phyloP scores from a whole-genome alignment of 176 grass and related monocot species.

The Oryza meridionalis region DNA sequence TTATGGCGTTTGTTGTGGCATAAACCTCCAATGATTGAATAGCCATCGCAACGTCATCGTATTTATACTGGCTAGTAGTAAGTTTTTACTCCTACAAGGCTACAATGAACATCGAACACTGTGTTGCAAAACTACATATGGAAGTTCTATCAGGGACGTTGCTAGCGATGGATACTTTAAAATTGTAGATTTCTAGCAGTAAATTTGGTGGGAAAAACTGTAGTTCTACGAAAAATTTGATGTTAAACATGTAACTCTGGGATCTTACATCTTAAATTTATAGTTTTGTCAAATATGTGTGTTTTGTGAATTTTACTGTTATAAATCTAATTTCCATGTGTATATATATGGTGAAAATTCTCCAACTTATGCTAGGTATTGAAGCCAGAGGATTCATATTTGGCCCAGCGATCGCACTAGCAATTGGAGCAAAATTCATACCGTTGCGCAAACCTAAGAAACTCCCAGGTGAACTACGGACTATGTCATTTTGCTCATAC shows the following conservation, averaged over 20 bases:
- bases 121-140: neutral
- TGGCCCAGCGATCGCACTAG: slow-evolving; percentile 81
- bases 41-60: neutral
- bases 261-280: neutral
- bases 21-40: neutral
- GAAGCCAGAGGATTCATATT: slow-evolving; percentile 97
- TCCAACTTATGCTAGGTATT: slow-evolving; percentile 56
- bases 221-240: neutral
- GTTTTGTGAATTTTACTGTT: neutral
- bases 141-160: neutral
- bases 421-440: slow-evolving; percentile 88
- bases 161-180: neutral
- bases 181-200: neutral
- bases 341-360: neutral
- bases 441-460: slow-evolving; percentile 93
- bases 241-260: neutral
- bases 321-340: neutral
- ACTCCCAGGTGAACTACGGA: slow-evolving; percentile 62
- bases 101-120: neutral
- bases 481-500: neutral
- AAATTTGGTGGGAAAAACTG: neutral
- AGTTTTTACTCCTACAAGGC: neutral
- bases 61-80: neutral
- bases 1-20: neutral
- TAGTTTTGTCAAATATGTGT: neutral